A percentile compares a stretch with the other conserved stretches of the same genome.
Evolutionary conservation across 2,329 filamentous ascomycete genomes (phyloP).

Genomic region (Cyanodermella asteris): DNA sequence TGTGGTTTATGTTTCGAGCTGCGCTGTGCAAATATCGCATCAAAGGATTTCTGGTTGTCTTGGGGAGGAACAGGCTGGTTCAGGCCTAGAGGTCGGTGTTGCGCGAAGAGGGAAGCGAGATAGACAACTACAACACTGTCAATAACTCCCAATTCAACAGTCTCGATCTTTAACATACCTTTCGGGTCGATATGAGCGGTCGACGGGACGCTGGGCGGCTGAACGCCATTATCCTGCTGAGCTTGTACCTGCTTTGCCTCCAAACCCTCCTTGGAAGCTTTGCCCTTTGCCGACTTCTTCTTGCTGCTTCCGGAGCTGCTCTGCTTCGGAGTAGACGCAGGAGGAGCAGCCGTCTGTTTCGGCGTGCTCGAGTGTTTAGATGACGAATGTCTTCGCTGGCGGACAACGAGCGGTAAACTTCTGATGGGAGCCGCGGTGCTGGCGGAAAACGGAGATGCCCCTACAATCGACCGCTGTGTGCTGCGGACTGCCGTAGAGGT

Average conservation of each 20-base stretch:
- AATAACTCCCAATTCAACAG: constrained; percentile 1
- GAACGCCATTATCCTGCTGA: constrained; percentile 18
- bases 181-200: constrained; percentile 26
- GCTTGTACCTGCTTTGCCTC: constrained; percentile 13
- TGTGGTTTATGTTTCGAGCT: background rate
- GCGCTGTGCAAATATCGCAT: no score
- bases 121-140: constrained; percentile 44
- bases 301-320: no score
- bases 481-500: no score
- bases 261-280: constrained; percentile 12
- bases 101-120: constrained; percentile 82
- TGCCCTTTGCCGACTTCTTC: constrained; percentile 1
- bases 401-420: no score
- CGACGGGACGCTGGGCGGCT: constrained; percentile 26
- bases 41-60: no score
- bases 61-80: no score
- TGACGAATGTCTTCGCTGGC: constrained; percentile 27
- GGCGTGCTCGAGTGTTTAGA: constrained; percentile 22
- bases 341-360: constrained; percentile 5
- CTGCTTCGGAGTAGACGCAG: constrained; percentile 5
- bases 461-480: no score
- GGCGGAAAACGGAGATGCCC: no score
- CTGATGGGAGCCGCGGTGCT: no score
- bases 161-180: constrained; percentile 15
- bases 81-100: constrained; percentile 81